A percentile compares a stretch with the other conserved stretches of the same genome.
phyloP scores from a whole-genome alignment of 78 protist genomes.

The Isochrysis galbana region DNA sequence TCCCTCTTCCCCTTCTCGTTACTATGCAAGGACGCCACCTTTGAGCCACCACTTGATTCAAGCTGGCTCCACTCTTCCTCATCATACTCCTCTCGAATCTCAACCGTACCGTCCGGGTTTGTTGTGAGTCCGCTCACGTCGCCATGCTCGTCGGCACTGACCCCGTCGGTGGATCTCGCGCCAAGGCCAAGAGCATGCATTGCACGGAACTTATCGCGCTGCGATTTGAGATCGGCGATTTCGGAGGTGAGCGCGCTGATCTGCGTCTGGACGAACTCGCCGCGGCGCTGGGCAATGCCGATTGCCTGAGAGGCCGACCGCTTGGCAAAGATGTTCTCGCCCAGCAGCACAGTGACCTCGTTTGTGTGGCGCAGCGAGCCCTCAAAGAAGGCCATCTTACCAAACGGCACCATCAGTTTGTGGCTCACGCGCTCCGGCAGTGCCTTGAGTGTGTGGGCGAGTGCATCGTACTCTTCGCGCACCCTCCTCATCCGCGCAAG shows the following conservation, averaged over 20 bases:
- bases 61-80: no score
- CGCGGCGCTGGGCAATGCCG: constrained; percentile 7
- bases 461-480: not conserved
- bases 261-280: not conserved
- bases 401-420: constrained; percentile 12
- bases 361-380: constrained; percentile 48
- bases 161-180: no score
- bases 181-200: not conserved
- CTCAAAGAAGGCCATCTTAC: constrained; percentile 30
- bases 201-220: not conserved
- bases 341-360: constrained; percentile 51
- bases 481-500: not conserved
- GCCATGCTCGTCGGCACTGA: no score
- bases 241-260: not conserved
- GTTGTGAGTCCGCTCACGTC: no score
- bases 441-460: not conserved
- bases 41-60: no score
- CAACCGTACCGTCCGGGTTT: no score
- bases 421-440: not conserved
- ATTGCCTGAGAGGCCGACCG: constrained; percentile 33
- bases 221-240: not conserved
- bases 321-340: constrained; percentile 42
- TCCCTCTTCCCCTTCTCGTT: no score
- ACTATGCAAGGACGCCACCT: no score
- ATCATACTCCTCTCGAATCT: no score